Evolutionary conservation across 148 eudicot species (phyloP).

Genomic region (Amaranthus hypochondriacus): DNA sequence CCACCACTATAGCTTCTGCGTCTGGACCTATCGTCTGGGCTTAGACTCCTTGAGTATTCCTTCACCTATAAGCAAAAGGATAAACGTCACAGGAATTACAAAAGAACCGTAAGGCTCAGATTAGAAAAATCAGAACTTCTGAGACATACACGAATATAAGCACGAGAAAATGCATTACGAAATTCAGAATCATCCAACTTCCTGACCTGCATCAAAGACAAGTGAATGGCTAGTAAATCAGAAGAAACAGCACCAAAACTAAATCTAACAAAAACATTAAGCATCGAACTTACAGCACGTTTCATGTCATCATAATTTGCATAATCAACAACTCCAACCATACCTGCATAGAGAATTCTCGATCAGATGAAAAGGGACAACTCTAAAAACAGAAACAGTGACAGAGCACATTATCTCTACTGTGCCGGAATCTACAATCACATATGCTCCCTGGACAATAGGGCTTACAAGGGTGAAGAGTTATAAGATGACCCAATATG

Average conservation of each 20-base stretch:
- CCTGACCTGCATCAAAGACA: slow-evolving; percentile 45
- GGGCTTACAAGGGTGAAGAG: neutral
- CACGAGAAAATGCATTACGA: slow-evolving; percentile 56
- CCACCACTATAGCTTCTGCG: slow-evolving; percentile 56
- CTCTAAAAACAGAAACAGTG: neutral
- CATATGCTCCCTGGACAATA: neutral
- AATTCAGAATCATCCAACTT: slow-evolving; percentile 82
- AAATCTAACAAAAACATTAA: neutral
- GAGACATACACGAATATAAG: slow-evolving; percentile 57
- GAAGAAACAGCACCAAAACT: neutral
- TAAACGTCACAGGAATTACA: neutral
- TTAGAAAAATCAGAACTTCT: neutral
- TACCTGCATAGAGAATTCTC: slow-evolving; percentile 37
- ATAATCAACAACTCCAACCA: slow-evolving; percentile 75
- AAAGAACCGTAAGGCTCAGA: neutral
- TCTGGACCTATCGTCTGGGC: slow-evolving; percentile 55
- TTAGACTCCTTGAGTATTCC: slow-evolving; percentile 62
- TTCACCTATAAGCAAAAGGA: slow-evolving; percentile 41
- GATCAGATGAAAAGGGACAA: neutral
- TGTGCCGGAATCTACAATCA: neutral
- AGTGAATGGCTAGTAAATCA: neutral
- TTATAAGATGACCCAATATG: neutral
- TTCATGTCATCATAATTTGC: slow-evolving; percentile 78
- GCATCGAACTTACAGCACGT: slow-evolving; percentile 59
- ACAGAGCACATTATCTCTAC: neutral